A percentile compares a stretch with the other conserved stretches of the same genome.
Evolutionary conservation across 805 yeast genomes (phyloP).

Genomic region (Hanseniaspora nectarophila): DNA sequence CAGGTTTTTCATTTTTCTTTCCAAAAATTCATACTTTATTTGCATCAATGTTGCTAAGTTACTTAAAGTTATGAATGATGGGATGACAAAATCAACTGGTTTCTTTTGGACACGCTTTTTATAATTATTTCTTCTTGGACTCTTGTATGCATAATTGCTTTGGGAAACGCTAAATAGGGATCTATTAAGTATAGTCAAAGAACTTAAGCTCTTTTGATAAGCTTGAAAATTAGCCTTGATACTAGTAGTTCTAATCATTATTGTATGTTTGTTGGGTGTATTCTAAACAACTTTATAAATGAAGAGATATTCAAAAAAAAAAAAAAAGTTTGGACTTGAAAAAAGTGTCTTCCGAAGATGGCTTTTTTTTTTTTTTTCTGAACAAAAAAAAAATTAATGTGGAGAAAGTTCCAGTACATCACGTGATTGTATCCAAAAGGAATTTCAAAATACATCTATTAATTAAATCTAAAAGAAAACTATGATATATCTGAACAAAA

Average conservation of each 20-base stretch:
- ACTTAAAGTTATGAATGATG: conserved; percentile 67
- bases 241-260: background rate
- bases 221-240: background rate
- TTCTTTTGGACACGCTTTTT: conserved; percentile 16
- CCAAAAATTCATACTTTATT: conserved; percentile 50
- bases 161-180: background rate
- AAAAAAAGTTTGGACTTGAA: too few relatives aligned
- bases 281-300: too few relatives aligned
- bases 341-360: too few relatives aligned
- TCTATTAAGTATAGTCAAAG: background rate
- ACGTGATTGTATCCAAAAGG: too few relatives aligned
- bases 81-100: conserved; percentile 34
- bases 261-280: too few relatives aligned
- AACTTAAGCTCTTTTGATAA: background rate
- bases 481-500: too few relatives aligned
- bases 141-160: background rate
- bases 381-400: too few relatives aligned
- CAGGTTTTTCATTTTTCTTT: conserved; percentile 45
- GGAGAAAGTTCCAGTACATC: too few relatives aligned
- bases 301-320: too few relatives aligned
- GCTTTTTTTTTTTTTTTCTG: too few relatives aligned
- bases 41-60: conserved; percentile 63
- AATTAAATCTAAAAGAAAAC: too few relatives aligned
- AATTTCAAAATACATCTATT: too few relatives aligned
- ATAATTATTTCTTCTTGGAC: conserved; percentile 14